Conservation (phyloP, 495 filamentous ascomycete genomes). For the Cenococcum geophilum region DNA sequence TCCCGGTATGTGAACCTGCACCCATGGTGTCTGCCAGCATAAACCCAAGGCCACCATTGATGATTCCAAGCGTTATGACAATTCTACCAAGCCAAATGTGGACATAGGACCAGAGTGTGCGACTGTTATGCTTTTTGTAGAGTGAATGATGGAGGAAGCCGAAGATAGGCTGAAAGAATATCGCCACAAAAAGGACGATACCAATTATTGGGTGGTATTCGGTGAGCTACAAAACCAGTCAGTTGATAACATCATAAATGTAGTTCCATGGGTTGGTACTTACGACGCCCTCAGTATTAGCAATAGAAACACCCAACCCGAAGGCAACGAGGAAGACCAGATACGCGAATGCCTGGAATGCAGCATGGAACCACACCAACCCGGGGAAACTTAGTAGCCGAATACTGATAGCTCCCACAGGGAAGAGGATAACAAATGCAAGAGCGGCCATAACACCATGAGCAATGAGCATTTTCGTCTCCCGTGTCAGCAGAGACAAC, state of each 20-base stretch:
- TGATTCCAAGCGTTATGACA: slow-evolving; percentile 38
- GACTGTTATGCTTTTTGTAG: slow-evolving; percentile 37
- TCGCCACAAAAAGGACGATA: slow-evolving; percentile 35
- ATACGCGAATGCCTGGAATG: slow-evolving; percentile 36
- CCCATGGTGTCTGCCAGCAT: slow-evolving; percentile 27
- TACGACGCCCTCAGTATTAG: slow-evolving; percentile 29
- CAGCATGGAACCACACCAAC: slow-evolving; percentile 39
- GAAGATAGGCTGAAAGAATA: slow-evolving; percentile 39
- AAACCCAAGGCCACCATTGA: slow-evolving; percentile 41
- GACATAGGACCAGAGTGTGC: slow-evolving; percentile 37
- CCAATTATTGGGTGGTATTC: slow-evolving; percentile 38
- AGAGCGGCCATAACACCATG: slow-evolving; percentile 38
- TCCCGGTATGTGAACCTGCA: slow-evolving; percentile 11
- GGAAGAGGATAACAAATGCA: slow-evolving; percentile 44
- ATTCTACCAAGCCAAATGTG: slow-evolving; percentile 40
- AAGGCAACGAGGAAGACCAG: slow-evolving; percentile 37
- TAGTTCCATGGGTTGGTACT: slow-evolving; percentile 8
- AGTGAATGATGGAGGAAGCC: slow-evolving; percentile 36
- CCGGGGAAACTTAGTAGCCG: slow-evolving; percentile 40
- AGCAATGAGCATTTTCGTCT: slow-evolving; percentile 32
- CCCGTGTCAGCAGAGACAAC: background rate
- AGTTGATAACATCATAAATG: background rate
- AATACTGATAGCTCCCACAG: slow-evolving; percentile 42
- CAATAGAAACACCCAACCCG: slow-evolving; percentile 37
- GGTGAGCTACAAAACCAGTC: slow-evolving; percentile 12